These are phyloP conservation scores for Chrysanthemum lavandulifolium DNA, from an alignment of 129 eudicot species.

Conservation along the genomic window DNA sequence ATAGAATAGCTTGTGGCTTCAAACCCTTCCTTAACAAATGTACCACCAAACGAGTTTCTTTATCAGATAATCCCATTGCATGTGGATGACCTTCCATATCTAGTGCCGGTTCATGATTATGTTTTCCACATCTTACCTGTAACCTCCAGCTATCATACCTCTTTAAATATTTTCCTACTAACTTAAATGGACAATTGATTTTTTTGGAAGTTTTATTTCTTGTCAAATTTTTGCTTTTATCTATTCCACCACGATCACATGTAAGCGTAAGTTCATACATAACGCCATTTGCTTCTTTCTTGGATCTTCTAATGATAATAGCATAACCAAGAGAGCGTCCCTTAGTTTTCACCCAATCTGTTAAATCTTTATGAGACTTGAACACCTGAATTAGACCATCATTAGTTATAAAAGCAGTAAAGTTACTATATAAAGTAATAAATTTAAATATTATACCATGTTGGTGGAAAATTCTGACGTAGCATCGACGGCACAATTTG, in stretches of 20 bases:
- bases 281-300: neutral
- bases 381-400: neutral
- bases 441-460: conserved; percentile 1
- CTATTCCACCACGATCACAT: conserved; percentile 14
- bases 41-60: conserved; percentile 24
- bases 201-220: conserved; percentile 13
- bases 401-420: neutral
- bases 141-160: conserved; percentile 13
- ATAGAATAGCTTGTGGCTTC: conserved; percentile 13
- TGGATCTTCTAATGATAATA: conserved; percentile 13
- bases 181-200: conserved; percentile 16
- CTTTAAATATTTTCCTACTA: conserved; percentile 13
- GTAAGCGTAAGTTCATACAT: neutral
- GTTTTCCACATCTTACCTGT: conserved; percentile 20
- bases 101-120: conserved; percentile 29
- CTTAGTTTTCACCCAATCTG: conserved; percentile 12
- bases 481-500: neutral
- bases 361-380: neutral
- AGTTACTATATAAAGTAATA: neutral
- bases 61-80: conserved; percentile 15
- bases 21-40: conserved; percentile 25
- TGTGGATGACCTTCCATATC: conserved; percentile 23
- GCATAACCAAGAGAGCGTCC: conserved; percentile 16
- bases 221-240: neutral
- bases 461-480: neutral